Evolutionary conservation across 2,329 filamentous ascomycete genomes (phyloP), one percentile per base, ranked within the genome.

Genomic region (Helminthosporium solani): DNA sequence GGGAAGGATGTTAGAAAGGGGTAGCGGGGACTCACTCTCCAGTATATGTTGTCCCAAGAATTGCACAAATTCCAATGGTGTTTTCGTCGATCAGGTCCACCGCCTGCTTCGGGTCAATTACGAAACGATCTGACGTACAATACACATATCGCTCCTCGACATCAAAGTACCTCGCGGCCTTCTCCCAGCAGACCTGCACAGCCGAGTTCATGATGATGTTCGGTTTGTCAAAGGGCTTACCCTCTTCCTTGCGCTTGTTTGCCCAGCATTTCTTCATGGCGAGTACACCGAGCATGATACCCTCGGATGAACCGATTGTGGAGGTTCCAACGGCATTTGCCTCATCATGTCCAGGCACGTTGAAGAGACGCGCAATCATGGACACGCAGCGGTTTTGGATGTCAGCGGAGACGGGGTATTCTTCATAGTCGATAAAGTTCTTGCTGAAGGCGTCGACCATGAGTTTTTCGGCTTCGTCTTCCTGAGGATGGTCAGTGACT

Each of bases 111-210:
- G 83, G 82, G 58, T 85, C 82, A 58, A 86, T 84, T 7, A 84
- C 80, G 50, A 78, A 85, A 49, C 83, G 79, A 8, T 79, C 75
- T 4, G 76, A 70, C 3, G 81, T 84, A 67, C 81, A 85, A 69
- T 78, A 84, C 47, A 83, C 80, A 53, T 82, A 90, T 73, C 88
- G 89, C 77, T 96, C 91, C 58, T 96, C 92, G 33, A 96, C 82
- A 63, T 97, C 92, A 61, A 95, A 94, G 75, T 95, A 95, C 41
- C 90, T 80, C 33, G 74, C 73, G 1, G 75, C 75, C 77, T 96
- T 96, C 72, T 96, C 90, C 91, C 91, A 96, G 78, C 90, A 96
- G 33, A 96, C 92, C 74, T 97, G 92, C 2, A 96, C 92, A 25
- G 92, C 91, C 20, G 88, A 90, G 61, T 88, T 94, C 92, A 97